Evolutionary conservation across 2,329 filamentous ascomycete species (phyloP), one percentile per base, ranked within the genome.

Genomic region (Aspergillus quadricinctus): DNA sequence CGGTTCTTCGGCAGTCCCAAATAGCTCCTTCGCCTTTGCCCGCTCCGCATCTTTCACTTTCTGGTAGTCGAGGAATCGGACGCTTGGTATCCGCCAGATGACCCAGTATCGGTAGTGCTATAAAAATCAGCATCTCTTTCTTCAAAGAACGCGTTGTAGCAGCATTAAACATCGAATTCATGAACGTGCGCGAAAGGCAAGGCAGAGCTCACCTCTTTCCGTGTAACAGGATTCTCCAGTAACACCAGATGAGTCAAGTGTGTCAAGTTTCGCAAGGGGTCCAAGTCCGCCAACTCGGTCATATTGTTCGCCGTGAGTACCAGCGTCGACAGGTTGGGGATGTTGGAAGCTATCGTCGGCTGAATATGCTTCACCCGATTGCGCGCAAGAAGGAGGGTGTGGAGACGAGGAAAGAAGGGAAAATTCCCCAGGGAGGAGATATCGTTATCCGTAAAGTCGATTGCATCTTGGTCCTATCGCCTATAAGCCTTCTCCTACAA

Each of bases 401-500:
- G 89, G 67, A 97, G 81, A 65, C 94, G 89, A 48, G 91, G 92
- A 55, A 89, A 93, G 51, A 96, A 85, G 3, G 94, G 94, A 73
- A 99, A 96, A 78, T 97, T 97, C 63, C 87, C 88, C 61, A 99
- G 84, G 50, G 88, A 81, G 66, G 90, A 86, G 69, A 99, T 93
- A 76, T 97, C 92, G 76, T 99, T 99, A 81, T 99, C 94, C 75
- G 94, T 97, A 69, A 99, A 88, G 79, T 99, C 94, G 81, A 99
- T 95, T 64, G 90, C 87, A 80, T 97, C 94, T 83, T 95, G 92
- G 67, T 92, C 90, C 90, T 95, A 68, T 17, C 8, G 23, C 4
- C 5, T 2, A n/a, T 56, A 1, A 56, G 43, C 11, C 31, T 7
- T 37, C 31, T 37, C 5, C 31, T 29, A 35, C 14, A 10, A 19